These are phyloP conservation scores for Phoma sp. DNA, from an alignment of 2,329 filamentous ascomycete species.

Conservation along the genomic window DNA sequence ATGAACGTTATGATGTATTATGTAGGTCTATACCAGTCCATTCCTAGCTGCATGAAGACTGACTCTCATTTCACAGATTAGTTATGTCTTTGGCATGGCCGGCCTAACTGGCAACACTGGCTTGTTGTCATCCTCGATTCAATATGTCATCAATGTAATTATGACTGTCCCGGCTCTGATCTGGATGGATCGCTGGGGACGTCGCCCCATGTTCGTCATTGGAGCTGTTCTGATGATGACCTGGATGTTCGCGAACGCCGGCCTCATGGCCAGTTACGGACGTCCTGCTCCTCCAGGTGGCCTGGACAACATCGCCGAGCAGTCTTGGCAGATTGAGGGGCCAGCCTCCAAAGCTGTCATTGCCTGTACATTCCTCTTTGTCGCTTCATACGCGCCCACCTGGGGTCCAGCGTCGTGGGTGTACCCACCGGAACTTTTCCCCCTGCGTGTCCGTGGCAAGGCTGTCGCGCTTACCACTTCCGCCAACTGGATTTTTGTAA, in stretches of 20 bases:
- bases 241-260: constrained; percentile 68
- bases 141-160: constrained; percentile 79
- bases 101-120: constrained; percentile 65
- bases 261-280: constrained; percentile 66
- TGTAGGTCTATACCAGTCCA: constrained; percentile 34
- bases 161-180: constrained; percentile 79
- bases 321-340: constrained; percentile 50
- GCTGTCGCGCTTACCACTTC: constrained; percentile 66
- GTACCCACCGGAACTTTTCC: constrained; percentile 68
- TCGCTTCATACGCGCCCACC: constrained; percentile 70
- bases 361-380: constrained; percentile 74
- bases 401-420: constrained; percentile 66
- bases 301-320: constrained; percentile 50
- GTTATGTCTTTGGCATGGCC: constrained; percentile 74
- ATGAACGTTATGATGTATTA: constrained; percentile 60
- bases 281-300: constrained; percentile 48
- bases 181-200: constrained; percentile 77
- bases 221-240: constrained; percentile 69
- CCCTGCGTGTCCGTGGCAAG: constrained; percentile 67
- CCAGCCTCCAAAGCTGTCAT: constrained; percentile 59
- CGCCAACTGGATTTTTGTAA: constrained; percentile 63
- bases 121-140: constrained; percentile 70
- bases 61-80: constrained; percentile 24
- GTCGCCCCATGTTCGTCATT: constrained; percentile 69
- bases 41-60: too few relatives aligned